Conservation (phyloP, 371 early-diverging fungal species). For the Mortierella sp. region DNA sequence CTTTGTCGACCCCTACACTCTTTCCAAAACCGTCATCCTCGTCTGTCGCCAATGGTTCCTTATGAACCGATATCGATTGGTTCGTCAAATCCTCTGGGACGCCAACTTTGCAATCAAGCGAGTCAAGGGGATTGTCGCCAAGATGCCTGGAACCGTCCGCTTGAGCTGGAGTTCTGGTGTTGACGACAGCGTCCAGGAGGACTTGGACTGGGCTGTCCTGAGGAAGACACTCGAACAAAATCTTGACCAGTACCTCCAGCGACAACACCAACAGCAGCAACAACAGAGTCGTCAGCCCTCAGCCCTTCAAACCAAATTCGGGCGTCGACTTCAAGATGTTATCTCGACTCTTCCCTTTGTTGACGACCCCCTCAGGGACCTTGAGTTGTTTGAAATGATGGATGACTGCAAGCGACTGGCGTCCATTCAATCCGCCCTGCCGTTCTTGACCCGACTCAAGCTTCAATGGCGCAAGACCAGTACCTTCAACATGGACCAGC, state of each 20-base stretch:
- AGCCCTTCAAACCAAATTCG: not conserved
- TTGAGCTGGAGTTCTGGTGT: not conserved
- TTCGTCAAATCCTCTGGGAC: not conserved
- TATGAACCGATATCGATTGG: not conserved
- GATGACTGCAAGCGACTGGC: constrained; percentile 1
- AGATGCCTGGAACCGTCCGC: not conserved
- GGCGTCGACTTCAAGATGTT: not conserved
- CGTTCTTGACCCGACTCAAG: not conserved
- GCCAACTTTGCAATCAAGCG: not conserved
- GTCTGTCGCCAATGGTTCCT: constrained; percentile 2
- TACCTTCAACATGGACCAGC: not conserved
- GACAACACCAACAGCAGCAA: not conserved
- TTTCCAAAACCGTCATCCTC: not conserved
- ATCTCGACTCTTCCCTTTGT: not conserved
- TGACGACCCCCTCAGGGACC: not conserved
- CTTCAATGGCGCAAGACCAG: constrained; percentile 6
- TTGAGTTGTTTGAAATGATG: not conserved
- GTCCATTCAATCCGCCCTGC: not conserved
- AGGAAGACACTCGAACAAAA: not conserved
- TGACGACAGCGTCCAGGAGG: not conserved
- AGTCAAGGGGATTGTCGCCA: not conserved
- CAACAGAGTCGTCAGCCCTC: not conserved
- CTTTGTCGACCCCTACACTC: not conserved
- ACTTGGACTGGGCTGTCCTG: not conserved
- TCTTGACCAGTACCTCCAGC: not conserved